These are phyloP conservation scores for Carex scoparia DNA, from an alignment of 176 grass and related monocot species.

Conservation along the genomic window DNA sequence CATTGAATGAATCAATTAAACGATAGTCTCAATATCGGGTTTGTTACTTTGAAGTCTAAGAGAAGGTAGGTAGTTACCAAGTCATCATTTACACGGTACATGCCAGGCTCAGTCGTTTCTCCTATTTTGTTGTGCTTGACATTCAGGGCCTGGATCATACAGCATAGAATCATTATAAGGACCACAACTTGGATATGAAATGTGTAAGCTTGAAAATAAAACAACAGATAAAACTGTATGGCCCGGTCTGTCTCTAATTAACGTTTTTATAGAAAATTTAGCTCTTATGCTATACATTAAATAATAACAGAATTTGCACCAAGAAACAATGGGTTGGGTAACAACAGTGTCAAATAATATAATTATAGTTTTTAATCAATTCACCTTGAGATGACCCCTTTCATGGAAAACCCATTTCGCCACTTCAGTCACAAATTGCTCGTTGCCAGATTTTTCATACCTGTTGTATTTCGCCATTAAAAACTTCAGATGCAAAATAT, in stretches of 20 bases:
- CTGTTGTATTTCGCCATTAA: conserved; percentile 35
- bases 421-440: conserved; percentile 88
- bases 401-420: conserved; percentile 99
- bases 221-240: not conserved
- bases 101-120: conserved; percentile 77
- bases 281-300: not conserved
- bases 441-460: conserved; percentile 73
- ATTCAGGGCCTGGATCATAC: conserved; percentile 55
- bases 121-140: conserved; percentile 79
- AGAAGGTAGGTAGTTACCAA: conserved; percentile 61
- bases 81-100: conserved; percentile 97
- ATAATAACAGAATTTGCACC: not conserved
- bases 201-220: not conserved
- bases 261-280: not conserved
- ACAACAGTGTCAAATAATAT: not conserved
- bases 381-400: conserved; percentile 96
- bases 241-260: not conserved
- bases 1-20: conserved; percentile 5
- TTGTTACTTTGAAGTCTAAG: not conserved
- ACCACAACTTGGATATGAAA: not conserved
- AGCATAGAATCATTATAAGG: not conserved
- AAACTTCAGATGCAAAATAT: not conserved
- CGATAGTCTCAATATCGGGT: not conserved
- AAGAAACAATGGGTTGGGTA: not conserved
- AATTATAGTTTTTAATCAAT: not conserved